These are phyloP conservation scores for Castanea mollissima DNA, from an alignment of 306 rosid genomes.

Conservation along the genomic window DNA sequence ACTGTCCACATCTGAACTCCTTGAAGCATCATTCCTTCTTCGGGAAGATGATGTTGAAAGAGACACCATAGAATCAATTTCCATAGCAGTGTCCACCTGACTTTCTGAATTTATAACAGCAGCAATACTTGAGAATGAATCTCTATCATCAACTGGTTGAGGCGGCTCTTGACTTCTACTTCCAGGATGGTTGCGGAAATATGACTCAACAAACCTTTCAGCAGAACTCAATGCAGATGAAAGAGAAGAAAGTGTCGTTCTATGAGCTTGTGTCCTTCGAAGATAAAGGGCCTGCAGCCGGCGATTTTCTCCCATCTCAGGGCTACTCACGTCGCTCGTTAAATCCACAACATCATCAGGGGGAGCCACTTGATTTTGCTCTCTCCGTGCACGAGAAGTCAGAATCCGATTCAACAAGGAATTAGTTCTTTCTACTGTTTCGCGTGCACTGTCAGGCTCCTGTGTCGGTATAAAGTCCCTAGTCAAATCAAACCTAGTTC, in stretches of 20 bases:
- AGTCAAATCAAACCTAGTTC: conserved; percentile 66
- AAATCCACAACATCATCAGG: conserved; percentile 61
- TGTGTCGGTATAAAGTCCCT: conserved; percentile 51
- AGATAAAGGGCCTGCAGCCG: conserved; percentile 49
- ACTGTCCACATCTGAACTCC: conserved; percentile 82
- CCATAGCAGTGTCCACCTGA: conserved; percentile 85
- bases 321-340: conserved; percentile 28
- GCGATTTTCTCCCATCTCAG: conserved; percentile 54
- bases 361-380: conserved; percentile 43
- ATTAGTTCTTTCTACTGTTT: conserved; percentile 54
- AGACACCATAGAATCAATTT: conserved; percentile 87
- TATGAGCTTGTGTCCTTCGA: conserved; percentile 63
- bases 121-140: conserved; percentile 86
- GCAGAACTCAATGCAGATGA: conserved; percentile 65
- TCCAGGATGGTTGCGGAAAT: conserved; percentile 45
- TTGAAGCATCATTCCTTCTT: conserved; percentile 72
- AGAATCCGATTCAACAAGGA: conserved; percentile 69
- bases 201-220: conserved; percentile 68
- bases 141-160: conserved; percentile 81
- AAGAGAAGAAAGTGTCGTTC: conserved; percentile 50
- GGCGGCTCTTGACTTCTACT: conserved; percentile 66
- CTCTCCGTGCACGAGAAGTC: conserved; percentile 80
- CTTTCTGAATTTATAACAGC: conserved; percentile 88
- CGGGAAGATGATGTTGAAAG: conserved; percentile 91
- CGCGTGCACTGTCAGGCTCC: conserved; percentile 51